phyloP scores from a whole-genome alignment of 2,329 filamentous ascomycete genomes.

The Trichoderma koningiopsis region DNA sequence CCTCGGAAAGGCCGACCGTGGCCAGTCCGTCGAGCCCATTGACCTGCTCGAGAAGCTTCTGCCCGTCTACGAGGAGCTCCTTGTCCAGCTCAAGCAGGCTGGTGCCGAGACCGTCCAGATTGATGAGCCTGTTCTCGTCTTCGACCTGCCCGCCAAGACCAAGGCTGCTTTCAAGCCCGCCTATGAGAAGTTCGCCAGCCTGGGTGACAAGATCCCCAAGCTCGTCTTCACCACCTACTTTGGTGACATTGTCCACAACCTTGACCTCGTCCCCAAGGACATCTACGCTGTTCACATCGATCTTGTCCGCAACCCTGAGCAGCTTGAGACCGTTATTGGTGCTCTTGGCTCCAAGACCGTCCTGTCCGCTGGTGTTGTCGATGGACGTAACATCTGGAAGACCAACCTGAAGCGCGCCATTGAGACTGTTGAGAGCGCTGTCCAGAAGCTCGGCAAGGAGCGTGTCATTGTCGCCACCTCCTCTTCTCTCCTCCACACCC shows the following conservation, averaged over 20 bases:
- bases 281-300: constrained; percentile 90
- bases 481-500: constrained; percentile 96
- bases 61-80: constrained; percentile 91
- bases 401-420: constrained; percentile 97
- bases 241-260: constrained; percentile 98
- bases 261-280: constrained; percentile 79
- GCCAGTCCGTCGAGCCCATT: constrained; percentile 89
- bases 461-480: constrained; percentile 96
- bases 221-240: constrained; percentile 96
- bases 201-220: constrained; percentile 81
- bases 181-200: constrained; percentile 82
- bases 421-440: constrained; percentile 81
- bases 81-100: constrained; percentile 90
- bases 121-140: constrained; percentile 95
- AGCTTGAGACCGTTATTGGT: constrained; percentile 81
- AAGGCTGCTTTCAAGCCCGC: constrained; percentile 98
- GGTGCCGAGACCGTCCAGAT: constrained; percentile 97
- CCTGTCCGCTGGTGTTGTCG: constrained; percentile 94
- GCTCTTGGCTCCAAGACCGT: constrained; percentile 86
- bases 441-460: constrained; percentile 95
- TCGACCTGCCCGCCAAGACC: constrained; percentile 84
- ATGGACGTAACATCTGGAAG: constrained; percentile 99
- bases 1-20: constrained; percentile 97
- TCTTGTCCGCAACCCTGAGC: constrained; percentile 97
- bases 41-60: constrained; percentile 90